These are phyloP conservation scores for Nyctanthes arbortristis DNA, from an alignment of 257 asterid species.

Conservation along the genomic window DNA sequence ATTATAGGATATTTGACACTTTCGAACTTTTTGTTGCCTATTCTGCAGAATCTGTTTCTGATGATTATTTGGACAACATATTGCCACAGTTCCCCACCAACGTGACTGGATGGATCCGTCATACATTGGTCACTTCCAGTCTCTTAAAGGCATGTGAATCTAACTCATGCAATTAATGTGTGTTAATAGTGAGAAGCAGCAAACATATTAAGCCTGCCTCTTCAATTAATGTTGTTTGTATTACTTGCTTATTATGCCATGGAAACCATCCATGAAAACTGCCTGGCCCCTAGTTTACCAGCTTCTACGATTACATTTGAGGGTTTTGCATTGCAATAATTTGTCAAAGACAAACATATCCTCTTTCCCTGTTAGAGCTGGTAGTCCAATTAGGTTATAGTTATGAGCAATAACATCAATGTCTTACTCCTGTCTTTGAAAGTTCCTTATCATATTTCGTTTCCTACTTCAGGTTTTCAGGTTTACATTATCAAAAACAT, in stretches of 20 bases:
- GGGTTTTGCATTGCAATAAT: constrained; percentile 3
- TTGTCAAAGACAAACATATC: background rate
- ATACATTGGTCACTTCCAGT: no score
- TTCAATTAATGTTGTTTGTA: background rate
- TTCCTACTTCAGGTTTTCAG: constrained; percentile 1
- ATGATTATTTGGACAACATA: no score
- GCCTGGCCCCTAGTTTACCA: background rate
- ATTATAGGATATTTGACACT: no score
- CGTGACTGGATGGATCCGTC: constrained; percentile 96
- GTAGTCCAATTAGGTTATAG: background rate
- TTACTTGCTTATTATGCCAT: constrained; percentile 5
- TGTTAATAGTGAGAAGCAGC: constrained; percentile 20
- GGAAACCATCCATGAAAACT: background rate
- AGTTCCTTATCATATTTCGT: background rate
- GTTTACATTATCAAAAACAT: constrained; percentile 15
- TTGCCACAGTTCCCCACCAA: constrained; percentile 93
- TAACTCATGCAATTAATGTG: constrained; percentile 37
- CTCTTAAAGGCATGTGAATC: no score
- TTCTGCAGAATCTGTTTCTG: constrained; percentile 80
- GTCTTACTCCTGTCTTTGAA: background rate
- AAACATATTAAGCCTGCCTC: background rate
- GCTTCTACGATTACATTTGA: background rate
- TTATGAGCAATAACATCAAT: constrained; percentile 1
- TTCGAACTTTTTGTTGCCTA: constrained; percentile 8
- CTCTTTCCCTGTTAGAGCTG: constrained; percentile 6